Evolutionary conservation across 176 grass and related monocot species (phyloP).

Genomic region (Echinochloa phyllopogon): DNA sequence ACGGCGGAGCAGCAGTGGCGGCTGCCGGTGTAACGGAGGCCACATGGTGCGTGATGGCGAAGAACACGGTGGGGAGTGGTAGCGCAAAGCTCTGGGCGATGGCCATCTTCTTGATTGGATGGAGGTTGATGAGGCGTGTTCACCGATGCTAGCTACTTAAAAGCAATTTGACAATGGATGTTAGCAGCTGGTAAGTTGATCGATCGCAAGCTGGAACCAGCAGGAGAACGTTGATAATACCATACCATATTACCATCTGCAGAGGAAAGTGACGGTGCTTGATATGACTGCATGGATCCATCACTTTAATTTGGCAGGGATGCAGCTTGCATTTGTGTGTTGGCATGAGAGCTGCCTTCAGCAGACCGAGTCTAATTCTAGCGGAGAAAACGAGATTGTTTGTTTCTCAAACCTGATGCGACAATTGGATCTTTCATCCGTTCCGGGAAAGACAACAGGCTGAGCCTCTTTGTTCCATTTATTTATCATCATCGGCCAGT

Average conservation of each 20-base stretch:
- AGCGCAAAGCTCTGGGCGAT: background rate
- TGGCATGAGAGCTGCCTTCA: background rate
- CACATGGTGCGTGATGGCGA: background rate
- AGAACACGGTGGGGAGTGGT: conserved; percentile 4
- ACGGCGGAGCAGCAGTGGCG: background rate
- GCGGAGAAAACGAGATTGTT: conserved; percentile 21
- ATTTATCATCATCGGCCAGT: no score
- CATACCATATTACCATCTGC: background rate
- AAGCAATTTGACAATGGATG: background rate
- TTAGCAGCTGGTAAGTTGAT: background rate
- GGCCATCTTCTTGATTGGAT: conserved; percentile 7
- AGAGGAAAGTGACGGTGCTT: background rate
- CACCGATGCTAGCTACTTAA: background rate
- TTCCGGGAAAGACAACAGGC: background rate
- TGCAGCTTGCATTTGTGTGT: conserved; percentile 20
- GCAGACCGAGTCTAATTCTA: conserved; percentile 10
- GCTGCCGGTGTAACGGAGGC: background rate
- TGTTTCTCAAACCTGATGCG: background rate
- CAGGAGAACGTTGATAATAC: background rate
- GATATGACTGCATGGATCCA: background rate
- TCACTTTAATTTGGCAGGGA: background rate
- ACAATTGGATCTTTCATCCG: background rate
- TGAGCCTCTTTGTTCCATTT: background rate
- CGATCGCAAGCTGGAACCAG: background rate
- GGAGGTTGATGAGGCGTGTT: no score